Evolutionary conservation across 495 filamentous ascomycete genomes (phyloP), one percentile per base, ranked within the genome.

Genomic region (Hypoxylon fragiforme): DNA sequence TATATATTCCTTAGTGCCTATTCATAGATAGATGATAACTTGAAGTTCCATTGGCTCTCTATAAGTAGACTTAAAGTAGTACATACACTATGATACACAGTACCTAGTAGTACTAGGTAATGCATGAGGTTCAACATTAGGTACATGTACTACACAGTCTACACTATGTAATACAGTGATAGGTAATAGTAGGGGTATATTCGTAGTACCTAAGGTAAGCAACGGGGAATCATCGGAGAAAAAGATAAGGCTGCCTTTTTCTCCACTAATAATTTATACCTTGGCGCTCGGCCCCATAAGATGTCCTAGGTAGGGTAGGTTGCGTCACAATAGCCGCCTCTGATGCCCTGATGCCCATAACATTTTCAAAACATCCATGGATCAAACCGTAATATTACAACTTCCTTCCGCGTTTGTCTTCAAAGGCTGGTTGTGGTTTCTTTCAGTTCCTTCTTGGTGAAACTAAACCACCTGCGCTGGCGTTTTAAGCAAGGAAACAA

Each of bases 241-340:
- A 43, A 36, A 51, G 38, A 51, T 51, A 51, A 51, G 14, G 21
- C n/a, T 0, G 21, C 20, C 4, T 4, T 28, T 28, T 28, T 4
- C 4, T 4, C 9, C 4, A 4, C 24, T 28, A 28, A 9, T 4
- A 4, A 28, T 9, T 9, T 28, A 28, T 28, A 28, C 24, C 4
- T 28, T 28, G 42, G 48, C 34, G 48, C 2, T 43, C 31, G 44
- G 39, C 50, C 44, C 57, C 57, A 50, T 39, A 54, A 54, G 46
- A 36, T 45, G n/a, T n/a, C n/a, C n/a, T n/a, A n/a, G n/a, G n/a
- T n/a, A n/a, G n/a, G n/a, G n/a, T 43, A 20, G 52, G 52, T 57
- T 62, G 58, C 58, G 58, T 62, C 58, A 62, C 58, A 57, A 57
- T 62, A 48, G 48, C 52, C 52, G 58, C 52, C 58, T 57, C 30